Evolutionary conservation across 768 basidiomycete genomes (phyloP).

Genomic region (Suillus clintonianus): DNA sequence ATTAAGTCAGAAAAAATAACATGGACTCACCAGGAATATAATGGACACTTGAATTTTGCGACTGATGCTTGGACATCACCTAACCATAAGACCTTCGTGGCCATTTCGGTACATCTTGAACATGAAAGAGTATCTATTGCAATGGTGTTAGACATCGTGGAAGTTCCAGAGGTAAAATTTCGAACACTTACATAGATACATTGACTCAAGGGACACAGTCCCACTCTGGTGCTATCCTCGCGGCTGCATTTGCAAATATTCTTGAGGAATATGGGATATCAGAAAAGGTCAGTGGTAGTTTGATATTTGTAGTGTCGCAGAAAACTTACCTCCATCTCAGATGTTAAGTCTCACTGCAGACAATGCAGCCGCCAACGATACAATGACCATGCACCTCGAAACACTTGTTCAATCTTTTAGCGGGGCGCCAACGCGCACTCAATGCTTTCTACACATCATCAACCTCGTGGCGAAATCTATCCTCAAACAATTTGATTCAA

Average conservation of each 20-base stretch:
- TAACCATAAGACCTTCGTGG: slow-evolving; percentile 35
- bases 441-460: slow-evolving; percentile 26
- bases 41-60: slow-evolving; percentile 31
- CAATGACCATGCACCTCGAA: slow-evolving; percentile 19
- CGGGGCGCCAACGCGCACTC: not conserved
- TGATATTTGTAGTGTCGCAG: too few species aligned
- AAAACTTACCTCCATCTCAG: too few species aligned
- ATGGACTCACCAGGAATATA: slow-evolving; percentile 20
- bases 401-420: slow-evolving; percentile 20
- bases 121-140: slow-evolving; percentile 24
- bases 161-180: slow-evolving; percentile 28
- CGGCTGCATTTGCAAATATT: slow-evolving; percentile 15
- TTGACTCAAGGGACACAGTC: slow-evolving; percentile 8
- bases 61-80: slow-evolving; percentile 41
- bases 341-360: slow-evolving; percentile 7
- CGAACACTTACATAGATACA: too few species aligned
- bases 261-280: slow-evolving; percentile 25
- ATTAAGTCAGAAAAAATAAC: too few species aligned
- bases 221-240: slow-evolving; percentile 19
- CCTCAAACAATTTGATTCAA: not conserved
- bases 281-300: slow-evolving; percentile 4
- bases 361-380: slow-evolving; percentile 30
- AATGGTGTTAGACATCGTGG: slow-evolving; percentile 38
- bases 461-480: too few species aligned
- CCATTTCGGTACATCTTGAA: slow-evolving; percentile 34